A percentile compares a stretch with the other conserved stretches of the same genome.
phyloP scores from a whole-genome alignment of 208 protist genomes.

The Phytomonas sp. region DNA sequence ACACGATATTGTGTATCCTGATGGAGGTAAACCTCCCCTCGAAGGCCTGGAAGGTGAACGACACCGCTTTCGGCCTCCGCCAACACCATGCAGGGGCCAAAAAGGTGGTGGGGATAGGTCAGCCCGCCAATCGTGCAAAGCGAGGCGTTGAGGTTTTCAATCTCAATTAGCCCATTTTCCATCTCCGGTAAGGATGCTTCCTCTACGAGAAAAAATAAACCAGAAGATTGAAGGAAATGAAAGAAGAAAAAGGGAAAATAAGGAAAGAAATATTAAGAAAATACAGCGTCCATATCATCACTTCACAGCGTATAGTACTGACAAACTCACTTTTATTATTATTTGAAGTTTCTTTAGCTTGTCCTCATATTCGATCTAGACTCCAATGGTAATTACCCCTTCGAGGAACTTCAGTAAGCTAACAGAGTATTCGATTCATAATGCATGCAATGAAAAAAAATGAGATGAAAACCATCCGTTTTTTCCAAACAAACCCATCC shows the following conservation, averaged over 20 bases:
- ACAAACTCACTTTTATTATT: background rate
- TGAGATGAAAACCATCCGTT: background rate
- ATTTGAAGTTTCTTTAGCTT: background rate
- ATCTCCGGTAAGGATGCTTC: background rate
- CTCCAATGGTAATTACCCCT: too few species aligned
- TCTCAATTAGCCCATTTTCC: background rate
- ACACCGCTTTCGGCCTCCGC: conserved; percentile 20
- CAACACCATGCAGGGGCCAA: conserved; percentile 35
- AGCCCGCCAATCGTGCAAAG: conserved; percentile 39
- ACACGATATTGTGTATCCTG: conserved; percentile 21
- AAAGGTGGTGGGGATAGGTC: conserved; percentile 59
- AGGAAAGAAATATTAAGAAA: too few species aligned
- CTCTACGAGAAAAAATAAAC: conserved; percentile 1
- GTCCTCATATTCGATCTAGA: background rate
- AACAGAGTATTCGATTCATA: background rate
- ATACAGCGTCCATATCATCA: background rate
- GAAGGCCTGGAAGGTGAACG: conserved; percentile 37
- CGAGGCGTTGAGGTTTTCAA: conserved; percentile 24
- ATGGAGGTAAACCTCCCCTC: conserved; percentile 39
- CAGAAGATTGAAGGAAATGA: background rate
- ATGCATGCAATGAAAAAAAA: background rate
- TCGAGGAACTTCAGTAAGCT: background rate
- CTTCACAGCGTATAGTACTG: background rate
- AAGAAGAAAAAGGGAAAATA: background rate
- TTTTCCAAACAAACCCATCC: background rate